Base-by-base conservation (phyloP, 768 basidiomycete species). In the Megacollybia marginata region DNA sequence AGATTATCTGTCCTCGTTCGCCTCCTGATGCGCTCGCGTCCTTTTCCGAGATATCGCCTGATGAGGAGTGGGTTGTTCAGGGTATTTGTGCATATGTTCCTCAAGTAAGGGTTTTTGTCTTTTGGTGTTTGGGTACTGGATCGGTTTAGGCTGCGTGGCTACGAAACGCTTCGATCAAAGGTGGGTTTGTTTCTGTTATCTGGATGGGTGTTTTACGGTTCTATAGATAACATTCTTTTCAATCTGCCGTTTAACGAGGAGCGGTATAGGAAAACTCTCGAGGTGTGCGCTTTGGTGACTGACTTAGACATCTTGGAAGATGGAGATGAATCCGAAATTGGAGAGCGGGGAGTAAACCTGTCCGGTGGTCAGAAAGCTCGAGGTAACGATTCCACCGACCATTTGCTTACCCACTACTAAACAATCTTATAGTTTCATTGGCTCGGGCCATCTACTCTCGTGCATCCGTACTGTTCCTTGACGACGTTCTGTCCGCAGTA, bases 361-460 rank as follows among this genome's bases (percentile, higher is more conserved):
- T 59, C 62, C 9, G 82, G 82, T 45, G 82, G 82, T 42, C 82
- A 84, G 57, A 84, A 83, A 53, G 82, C 82, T 49, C 69, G 81
- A 69, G 79, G 84, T 83, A 10, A 12, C 0, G 18, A 13, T 28
- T 28, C 23, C 23, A 6, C 12, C n/a, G 12, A 48, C 2, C 2
- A 18, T 4, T 19, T 13, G 5, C 13, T 44, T 1, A 47, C 53
- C n/a, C 56, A 48, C 48, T 54, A 20, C 57, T 48, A n/a, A 33
- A 18, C 38, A 50, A 19, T 43, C 9, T 16, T 31, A 0, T 46
- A 83, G 83, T 88, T 16, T 83, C 82, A 1, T 68, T 88, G 16
- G 86, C 91, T 23, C 83, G 93, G 38, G 92, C 92, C 8, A 83
- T 96, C 19, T 94, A 96, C 65, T 92, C 89, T 51, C 77, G 92